Conservation (phyloP, 75 land plant genomes). For the Cryptomeria japonica region DNA sequence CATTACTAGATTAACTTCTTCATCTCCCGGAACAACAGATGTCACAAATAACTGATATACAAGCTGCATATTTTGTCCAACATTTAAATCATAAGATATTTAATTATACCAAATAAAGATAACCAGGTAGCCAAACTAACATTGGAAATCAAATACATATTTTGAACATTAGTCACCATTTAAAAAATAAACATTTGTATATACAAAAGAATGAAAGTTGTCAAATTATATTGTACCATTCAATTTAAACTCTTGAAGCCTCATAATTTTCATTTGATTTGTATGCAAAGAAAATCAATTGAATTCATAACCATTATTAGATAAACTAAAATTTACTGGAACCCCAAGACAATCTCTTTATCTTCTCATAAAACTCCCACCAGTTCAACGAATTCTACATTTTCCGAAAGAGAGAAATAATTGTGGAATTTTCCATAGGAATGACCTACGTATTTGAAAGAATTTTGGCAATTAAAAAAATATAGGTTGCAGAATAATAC, state of each 20-base stretch:
- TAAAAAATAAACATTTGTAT: background rate
- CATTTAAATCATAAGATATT: background rate
- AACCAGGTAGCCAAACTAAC: background rate
- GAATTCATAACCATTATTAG: background rate
- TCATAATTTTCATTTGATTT: background rate
- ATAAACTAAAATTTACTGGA: background rate
- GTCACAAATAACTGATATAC: conserved; percentile 92
- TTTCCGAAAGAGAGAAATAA: background rate
- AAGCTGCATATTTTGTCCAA: conserved; percentile 56
- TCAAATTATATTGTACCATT: background rate
- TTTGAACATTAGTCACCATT: background rate
- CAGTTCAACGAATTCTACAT: background rate
- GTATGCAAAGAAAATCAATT: background rate
- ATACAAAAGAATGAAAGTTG: background rate
- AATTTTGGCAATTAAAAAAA: too few relatives aligned
- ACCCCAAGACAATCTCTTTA: background rate
- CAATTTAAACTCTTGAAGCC: background rate
- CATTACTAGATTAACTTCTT: conserved; percentile 96
- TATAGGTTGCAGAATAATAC: background rate
- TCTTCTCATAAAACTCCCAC: background rate
- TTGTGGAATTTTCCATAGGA: background rate
- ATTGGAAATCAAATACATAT: background rate
- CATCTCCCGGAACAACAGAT: conserved; percentile 78
- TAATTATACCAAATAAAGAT: background rate
- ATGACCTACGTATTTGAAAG: background rate